Evolutionary conservation across 2,329 filamentous ascomycete genomes (phyloP).

Genomic region (Penicillium sp.): DNA sequence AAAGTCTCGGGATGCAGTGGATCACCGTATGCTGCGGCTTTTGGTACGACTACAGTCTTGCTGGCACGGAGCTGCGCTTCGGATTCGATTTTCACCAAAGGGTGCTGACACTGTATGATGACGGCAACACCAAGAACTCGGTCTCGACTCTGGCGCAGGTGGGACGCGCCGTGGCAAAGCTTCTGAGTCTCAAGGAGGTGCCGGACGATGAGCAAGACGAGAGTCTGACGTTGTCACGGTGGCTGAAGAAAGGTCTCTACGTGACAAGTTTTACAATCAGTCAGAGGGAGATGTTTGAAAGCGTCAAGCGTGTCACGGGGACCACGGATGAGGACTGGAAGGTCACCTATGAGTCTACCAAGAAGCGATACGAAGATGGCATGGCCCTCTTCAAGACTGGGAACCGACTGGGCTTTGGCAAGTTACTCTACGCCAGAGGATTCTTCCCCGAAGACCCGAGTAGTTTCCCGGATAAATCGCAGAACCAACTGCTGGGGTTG

Average conservation of each 20-base stretch:
- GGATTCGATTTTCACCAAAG: constrained; percentile 48
- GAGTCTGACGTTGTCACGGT: constrained; percentile 38
- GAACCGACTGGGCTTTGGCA: constrained; percentile 42
- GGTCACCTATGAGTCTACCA: constrained; percentile 44
- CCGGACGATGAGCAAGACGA: constrained; percentile 37
- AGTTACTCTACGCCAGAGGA: constrained; percentile 50
- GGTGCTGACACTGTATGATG: constrained; percentile 47
- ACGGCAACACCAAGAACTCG: constrained; percentile 42
- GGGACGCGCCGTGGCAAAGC: constrained; percentile 47
- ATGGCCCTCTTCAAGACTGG: constrained; percentile 41
- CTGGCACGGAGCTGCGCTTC: constrained; percentile 30
- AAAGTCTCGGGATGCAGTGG: constrained; percentile 40
- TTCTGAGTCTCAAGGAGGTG: constrained; percentile 43
- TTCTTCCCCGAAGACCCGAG: constrained; percentile 44
- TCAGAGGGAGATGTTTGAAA: constrained; percentile 61
- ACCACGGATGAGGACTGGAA: constrained; percentile 57
- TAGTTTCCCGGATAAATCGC: constrained; percentile 41
- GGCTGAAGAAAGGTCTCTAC: constrained; percentile 47
- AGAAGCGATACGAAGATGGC: constrained; percentile 47
- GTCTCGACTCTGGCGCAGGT: constrained; percentile 52
- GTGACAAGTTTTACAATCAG: constrained; percentile 53
- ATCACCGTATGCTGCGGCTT: constrained; percentile 44
- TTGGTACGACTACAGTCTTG: constrained; percentile 52
- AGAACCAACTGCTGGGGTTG: constrained; percentile 53
- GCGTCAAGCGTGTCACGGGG: constrained; percentile 53